These are phyloP conservation scores for Cyberlindnera maritima DNA, from an alignment of 805 yeast species.

Conservation along the genomic window DNA sequence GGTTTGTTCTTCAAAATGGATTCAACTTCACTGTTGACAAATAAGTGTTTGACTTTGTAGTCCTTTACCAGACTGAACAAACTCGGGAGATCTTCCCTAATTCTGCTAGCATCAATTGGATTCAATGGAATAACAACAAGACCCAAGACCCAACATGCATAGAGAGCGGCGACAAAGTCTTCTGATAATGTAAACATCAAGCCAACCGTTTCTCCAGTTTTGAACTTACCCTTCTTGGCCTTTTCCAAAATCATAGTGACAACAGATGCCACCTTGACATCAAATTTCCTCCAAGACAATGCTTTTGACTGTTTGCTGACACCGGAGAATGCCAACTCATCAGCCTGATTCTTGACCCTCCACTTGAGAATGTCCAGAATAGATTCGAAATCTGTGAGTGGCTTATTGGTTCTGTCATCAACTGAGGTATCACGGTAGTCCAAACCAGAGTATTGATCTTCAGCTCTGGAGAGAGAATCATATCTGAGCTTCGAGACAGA, in stretches of 20 bases:
- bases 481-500: constrained; percentile 55
- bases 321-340: constrained; percentile 69
- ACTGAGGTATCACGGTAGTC: constrained; percentile 72
- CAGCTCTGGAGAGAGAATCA: constrained; percentile 57
- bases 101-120: constrained; percentile 63
- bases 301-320: constrained; percentile 43
- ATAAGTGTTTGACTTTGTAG: constrained; percentile 65
- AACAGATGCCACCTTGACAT: constrained; percentile 70
- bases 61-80: constrained; percentile 65
- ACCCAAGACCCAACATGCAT: constrained; percentile 85
- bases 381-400: constrained; percentile 66
- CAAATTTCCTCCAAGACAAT: constrained; percentile 80
- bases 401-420: constrained; percentile 76
- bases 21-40: constrained; percentile 79
- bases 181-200: constrained; percentile 85
- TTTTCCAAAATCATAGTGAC: constrained; percentile 70
- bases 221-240: constrained; percentile 59
- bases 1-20: constrained; percentile 64
- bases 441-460: constrained; percentile 73
- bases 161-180: constrained; percentile 77
- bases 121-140: constrained; percentile 72
- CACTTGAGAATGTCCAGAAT: constrained; percentile 75
- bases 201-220: constrained; percentile 70
- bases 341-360: constrained; percentile 71
- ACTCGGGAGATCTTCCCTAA: constrained; percentile 72